Conservation (phyloP, 768 basidiomycete species). For the Phanerochaete carnosa region DNA sequence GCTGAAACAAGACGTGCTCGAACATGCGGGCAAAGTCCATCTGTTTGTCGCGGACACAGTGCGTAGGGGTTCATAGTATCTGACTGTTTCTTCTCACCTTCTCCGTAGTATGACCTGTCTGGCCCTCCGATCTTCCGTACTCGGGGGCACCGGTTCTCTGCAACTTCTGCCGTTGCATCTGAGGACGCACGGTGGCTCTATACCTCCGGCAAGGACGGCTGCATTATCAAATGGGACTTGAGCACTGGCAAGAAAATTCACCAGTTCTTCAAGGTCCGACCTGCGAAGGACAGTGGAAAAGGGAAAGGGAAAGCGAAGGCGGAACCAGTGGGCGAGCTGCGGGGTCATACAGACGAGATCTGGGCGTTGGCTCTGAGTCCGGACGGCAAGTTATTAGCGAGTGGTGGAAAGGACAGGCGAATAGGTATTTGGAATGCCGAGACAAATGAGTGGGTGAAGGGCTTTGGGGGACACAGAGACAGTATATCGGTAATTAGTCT, state of each 20-base stretch:
- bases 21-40: constrained; percentile 86
- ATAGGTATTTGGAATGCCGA: constrained; percentile 86
- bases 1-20: constrained; percentile 87
- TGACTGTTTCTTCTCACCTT: not conserved
- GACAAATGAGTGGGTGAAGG: constrained; percentile 72
- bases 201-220: constrained; percentile 88
- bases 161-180: constrained; percentile 80
- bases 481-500: constrained; percentile 55
- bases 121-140: constrained; percentile 53
- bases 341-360: constrained; percentile 88
- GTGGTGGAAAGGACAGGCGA: constrained; percentile 80
- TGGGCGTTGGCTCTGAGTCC: constrained; percentile 78
- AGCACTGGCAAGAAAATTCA: constrained; percentile 54
- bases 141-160: constrained; percentile 71
- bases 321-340: constrained; percentile 35
- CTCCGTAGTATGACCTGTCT: constrained; percentile 53
- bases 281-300: constrained; percentile 42
- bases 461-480: constrained; percentile 77
- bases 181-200: constrained; percentile 74
- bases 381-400: constrained; percentile 83
- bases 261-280: constrained; percentile 58
- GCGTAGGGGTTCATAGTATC: constrained; percentile 31
- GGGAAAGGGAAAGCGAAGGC: constrained; percentile 57
- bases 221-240: constrained; percentile 84
- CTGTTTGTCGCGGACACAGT: constrained; percentile 75